Conservation (phyloP, 805 yeast species). For the Alloascoidea africana region DNA sequence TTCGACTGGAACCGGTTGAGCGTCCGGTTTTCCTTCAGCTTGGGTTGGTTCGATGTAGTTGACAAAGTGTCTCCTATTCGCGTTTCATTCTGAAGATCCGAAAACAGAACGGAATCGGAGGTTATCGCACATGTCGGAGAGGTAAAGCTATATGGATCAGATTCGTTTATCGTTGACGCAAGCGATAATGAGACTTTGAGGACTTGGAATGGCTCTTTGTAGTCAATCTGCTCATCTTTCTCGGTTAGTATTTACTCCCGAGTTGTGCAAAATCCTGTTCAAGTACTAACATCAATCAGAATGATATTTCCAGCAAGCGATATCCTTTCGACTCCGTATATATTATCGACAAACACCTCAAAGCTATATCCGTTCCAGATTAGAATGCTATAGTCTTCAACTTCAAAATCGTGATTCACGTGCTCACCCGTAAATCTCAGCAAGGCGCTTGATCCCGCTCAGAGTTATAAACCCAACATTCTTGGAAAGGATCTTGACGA, state of each 20-base stretch:
- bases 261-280: background rate
- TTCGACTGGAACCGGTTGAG: background rate
- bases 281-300: conserved; percentile 3
- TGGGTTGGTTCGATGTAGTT: background rate
- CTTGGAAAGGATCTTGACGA: background rate
- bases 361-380: background rate
- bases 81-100: background rate
- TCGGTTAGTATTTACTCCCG: no score
- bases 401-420: no score
- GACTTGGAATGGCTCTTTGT: background rate
- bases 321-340: background rate
- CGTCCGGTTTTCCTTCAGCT: background rate
- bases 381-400: background rate
- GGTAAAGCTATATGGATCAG: background rate
- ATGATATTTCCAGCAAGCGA: conserved; percentile 3
- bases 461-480: background rate
- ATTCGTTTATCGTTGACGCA: background rate
- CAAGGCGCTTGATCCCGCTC: background rate
- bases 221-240: background rate
- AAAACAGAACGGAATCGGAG: background rate
- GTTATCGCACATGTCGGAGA: background rate
- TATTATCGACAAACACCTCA: conserved; percentile 2
- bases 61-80: no score
- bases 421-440: background rate
- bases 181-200: conserved; percentile 1